Conservation (phyloP, 768 basidiomycete genomes). For the Ramaria rubella region DNA sequence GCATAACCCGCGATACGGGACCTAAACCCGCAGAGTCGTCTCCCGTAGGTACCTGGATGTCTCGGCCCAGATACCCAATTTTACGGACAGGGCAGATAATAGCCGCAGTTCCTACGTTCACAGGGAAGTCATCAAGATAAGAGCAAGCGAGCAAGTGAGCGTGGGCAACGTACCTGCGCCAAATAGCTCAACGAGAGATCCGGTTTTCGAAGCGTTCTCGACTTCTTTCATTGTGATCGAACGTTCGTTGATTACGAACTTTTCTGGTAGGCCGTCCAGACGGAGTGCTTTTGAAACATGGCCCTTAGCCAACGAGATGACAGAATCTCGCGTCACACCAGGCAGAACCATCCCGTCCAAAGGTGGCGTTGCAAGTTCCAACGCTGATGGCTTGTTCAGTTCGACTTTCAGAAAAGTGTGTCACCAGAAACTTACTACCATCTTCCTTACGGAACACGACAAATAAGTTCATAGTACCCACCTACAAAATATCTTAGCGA, state of each 20-base stretch:
- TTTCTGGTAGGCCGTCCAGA: constrained; percentile 46
- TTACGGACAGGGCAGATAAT: constrained; percentile 42
- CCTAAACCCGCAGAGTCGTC: constrained; percentile 64
- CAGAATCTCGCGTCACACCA: constrained; percentile 36
- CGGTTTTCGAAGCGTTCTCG: constrained; percentile 37
- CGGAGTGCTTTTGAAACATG: constrained; percentile 44
- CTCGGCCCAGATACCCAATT: constrained; percentile 53
- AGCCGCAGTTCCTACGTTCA: constrained; percentile 46
- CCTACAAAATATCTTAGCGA: constrained; percentile 26
- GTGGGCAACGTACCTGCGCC: constrained; percentile 29
- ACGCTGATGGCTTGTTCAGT: constrained; percentile 9
- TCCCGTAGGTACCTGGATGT: constrained; percentile 50
- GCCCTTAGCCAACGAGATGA: constrained; percentile 42
- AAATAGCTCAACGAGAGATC: constrained; percentile 45
- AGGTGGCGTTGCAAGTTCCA: constrained; percentile 36
- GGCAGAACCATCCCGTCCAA: constrained; percentile 38
- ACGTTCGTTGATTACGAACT: constrained; percentile 58
- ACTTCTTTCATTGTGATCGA: constrained; percentile 74
- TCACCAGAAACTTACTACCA: constrained; percentile 40
- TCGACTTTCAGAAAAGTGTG: neutral
- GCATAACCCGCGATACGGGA: constrained; percentile 44
- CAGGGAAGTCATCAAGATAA: constrained; percentile 1
- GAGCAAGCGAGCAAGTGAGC: neutral
- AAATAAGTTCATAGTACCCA: constrained; percentile 93
- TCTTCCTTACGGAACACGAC: constrained; percentile 67